Percentiles rank a stretch among this genome's conserved stretches.
Evolutionary conservation across 2,329 filamentous ascomycete species (phyloP).

Genomic region (Dissoconium aciculare): DNA sequence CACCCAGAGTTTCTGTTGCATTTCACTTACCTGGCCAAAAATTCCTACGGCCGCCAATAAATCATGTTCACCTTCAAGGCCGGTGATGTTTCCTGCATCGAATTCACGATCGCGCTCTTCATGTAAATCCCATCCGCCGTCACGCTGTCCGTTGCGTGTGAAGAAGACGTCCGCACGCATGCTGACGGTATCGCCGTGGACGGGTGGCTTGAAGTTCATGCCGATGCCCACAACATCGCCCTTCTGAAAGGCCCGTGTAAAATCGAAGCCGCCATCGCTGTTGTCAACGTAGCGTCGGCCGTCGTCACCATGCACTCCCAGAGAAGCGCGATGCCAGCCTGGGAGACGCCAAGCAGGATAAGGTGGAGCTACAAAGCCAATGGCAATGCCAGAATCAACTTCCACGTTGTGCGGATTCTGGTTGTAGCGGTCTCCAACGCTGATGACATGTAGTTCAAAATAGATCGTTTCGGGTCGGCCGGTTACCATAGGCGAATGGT

Average conservation of each 20-base stretch:
- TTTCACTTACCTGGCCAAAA: constrained; percentile 43
- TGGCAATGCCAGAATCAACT: constrained; percentile 42
- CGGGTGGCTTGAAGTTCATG: constrained; percentile 40
- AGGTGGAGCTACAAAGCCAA: constrained; percentile 59
- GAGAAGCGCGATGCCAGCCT: constrained; percentile 62
- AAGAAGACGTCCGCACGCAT: constrained; percentile 51
- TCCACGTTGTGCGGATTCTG: constrained; percentile 17
- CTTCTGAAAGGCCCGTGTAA: constrained; percentile 46
- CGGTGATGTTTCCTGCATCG: constrained; percentile 45
- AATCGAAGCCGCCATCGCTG: constrained; percentile 54
- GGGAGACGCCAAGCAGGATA: constrained; percentile 66
- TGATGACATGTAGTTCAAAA: constrained; percentile 51
- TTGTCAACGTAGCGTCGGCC: constrained; percentile 64
- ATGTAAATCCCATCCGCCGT: constrained; percentile 55
- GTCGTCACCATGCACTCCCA: constrained; percentile 69
- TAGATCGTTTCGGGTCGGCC: constrained; percentile 44
- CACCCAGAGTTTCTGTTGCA: background rate
- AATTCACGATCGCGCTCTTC: constrained; percentile 54
- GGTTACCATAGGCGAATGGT: constrained; percentile 42
- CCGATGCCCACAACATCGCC: constrained; percentile 59
- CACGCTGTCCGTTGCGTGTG: constrained; percentile 47
- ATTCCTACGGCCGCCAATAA: constrained; percentile 56
- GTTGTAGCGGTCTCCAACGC: constrained; percentile 24
- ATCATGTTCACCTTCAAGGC: constrained; percentile 51
- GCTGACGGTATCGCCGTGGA: constrained; percentile 13